Percentiles rank a stretch among this genome's conserved stretches.
phyloP scores from a whole-genome alignment of 2,329 filamentous ascomycete species.

The Simplicillium aogashimaense region DNA sequence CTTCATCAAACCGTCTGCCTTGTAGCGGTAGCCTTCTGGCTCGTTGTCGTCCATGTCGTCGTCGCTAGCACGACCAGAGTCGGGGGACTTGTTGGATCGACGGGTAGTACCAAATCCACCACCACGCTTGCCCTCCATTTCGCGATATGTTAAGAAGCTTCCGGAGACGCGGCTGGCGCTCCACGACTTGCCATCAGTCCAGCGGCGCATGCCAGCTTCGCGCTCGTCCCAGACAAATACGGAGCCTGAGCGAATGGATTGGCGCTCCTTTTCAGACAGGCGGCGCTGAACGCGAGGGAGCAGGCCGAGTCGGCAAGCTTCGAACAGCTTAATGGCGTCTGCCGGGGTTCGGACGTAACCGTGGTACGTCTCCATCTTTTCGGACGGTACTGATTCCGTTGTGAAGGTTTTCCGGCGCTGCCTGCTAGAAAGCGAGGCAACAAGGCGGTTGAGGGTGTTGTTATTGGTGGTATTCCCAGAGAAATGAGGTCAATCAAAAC shows the following conservation, averaged over 20 bases:
- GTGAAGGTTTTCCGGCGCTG: conserved; percentile 6
- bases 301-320: conserved; percentile 83
- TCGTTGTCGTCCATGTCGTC: conserved; percentile 79
- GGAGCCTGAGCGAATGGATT: conserved; percentile 90
- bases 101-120: conserved; percentile 56
- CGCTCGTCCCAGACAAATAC: conserved; percentile 99
- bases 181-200: conserved; percentile 99
- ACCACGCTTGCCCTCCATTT: conserved; percentile 97
- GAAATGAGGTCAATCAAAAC: not conserved
- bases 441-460: not conserved
- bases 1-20: conserved; percentile 96
- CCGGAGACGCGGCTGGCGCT: conserved; percentile 95
- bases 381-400: conserved; percentile 10
- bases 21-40: conserved; percentile 87
- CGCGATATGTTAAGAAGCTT: conserved; percentile 92
- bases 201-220: conserved; percentile 94
- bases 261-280: conserved; percentile 91
- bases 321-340: conserved; percentile 97
- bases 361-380: conserved; percentile 88
- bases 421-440: not conserved
- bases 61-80: conserved; percentile 71
- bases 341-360: conserved; percentile 90
- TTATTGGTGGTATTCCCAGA: not conserved
- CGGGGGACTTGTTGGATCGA: conserved; percentile 66
- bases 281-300: conserved; percentile 86